These are phyloP conservation scores for Suillus spraguei DNA, from an alignment of 768 basidiomycete species.

Conservation along the genomic window DNA sequence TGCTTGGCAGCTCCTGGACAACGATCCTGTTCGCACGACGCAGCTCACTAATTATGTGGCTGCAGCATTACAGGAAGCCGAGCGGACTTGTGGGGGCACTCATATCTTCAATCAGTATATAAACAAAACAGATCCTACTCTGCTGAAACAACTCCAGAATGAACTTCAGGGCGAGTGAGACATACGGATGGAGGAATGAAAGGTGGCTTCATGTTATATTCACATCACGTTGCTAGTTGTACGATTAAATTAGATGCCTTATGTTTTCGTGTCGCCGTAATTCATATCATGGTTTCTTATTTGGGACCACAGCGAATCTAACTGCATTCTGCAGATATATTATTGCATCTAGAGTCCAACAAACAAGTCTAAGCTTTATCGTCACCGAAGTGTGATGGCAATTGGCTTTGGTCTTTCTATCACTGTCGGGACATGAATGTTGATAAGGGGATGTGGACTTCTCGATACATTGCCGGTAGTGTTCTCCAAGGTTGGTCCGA, in stretches of 20 bases:
- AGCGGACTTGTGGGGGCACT: slow-evolving; percentile 58
- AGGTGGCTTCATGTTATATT: neutral
- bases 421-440: slow-evolving; percentile 52
- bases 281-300: neutral
- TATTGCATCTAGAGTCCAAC: neutral
- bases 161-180: slow-evolving; percentile 36
- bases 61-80: slow-evolving; percentile 62
- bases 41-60: slow-evolving; percentile 66
- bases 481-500: slow-evolving; percentile 8
- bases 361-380: neutral
- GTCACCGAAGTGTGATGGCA: slow-evolving; percentile 29
- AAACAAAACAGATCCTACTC: slow-evolving; percentile 65
- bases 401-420: slow-evolving; percentile 49
- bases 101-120: slow-evolving; percentile 66
- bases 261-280: neutral
- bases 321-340: neutral
- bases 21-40: slow-evolving; percentile 70
- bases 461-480: slow-evolving; percentile 5
- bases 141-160: slow-evolving; percentile 71
- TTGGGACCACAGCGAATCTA: neutral
- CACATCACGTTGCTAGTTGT: neutral
- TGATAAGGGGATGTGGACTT: slow-evolving; percentile 34
- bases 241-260: neutral
- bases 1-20: slow-evolving; percentile 57
- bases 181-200: neutral